A percentile compares a stretch with the other conserved stretches of the same genome.
phyloP scores from a whole-genome alignment of 768 basidiomycete genomes.

The Auriculariales sp. region DNA sequence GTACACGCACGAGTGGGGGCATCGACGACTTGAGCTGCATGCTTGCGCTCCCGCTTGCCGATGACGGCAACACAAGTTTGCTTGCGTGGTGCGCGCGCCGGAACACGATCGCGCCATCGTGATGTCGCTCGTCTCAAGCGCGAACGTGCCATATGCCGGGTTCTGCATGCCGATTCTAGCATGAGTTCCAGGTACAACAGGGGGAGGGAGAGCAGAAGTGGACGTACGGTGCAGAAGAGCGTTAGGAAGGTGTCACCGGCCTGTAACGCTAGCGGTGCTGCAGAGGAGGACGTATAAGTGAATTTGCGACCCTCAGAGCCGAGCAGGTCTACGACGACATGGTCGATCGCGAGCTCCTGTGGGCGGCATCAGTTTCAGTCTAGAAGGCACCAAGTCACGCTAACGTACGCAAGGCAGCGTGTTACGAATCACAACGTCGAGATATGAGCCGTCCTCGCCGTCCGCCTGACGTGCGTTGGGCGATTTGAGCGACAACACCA shows the following conservation, averaged over 20 bases:
- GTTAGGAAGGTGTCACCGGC: constrained; percentile 45
- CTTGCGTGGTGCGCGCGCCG: constrained; percentile 30
- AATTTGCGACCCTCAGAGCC: constrained; percentile 52
- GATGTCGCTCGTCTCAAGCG: constrained; percentile 54
- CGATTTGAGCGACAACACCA: constrained; percentile 34
- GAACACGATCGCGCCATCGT: constrained; percentile 49
- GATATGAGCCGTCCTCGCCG: constrained; percentile 49
- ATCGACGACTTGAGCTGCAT: constrained; percentile 13
- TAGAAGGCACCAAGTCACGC: background rate
- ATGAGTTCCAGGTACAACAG: too few relatives aligned
- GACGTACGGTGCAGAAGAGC: constrained; percentile 59
- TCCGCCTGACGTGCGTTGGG: constrained; percentile 34
- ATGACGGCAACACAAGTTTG: background rate
- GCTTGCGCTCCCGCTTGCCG: constrained; percentile 19
- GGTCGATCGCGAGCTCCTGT: constrained; percentile 48
- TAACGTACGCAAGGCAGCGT: constrained; percentile 58
- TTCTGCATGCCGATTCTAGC: constrained; percentile 39
- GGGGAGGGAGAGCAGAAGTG: background rate
- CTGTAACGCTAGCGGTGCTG: constrained; percentile 21
- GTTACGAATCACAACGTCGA: constrained; percentile 51
- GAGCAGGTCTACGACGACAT: constrained; percentile 41
- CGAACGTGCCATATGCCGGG: constrained; percentile 51
- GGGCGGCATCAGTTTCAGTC: background rate
- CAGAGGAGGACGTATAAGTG: constrained; percentile 29
- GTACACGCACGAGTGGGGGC: constrained; percentile 41